Base-by-base conservation (phyloP, 805 yeast species). In the Ogataea kodamae region DNA sequence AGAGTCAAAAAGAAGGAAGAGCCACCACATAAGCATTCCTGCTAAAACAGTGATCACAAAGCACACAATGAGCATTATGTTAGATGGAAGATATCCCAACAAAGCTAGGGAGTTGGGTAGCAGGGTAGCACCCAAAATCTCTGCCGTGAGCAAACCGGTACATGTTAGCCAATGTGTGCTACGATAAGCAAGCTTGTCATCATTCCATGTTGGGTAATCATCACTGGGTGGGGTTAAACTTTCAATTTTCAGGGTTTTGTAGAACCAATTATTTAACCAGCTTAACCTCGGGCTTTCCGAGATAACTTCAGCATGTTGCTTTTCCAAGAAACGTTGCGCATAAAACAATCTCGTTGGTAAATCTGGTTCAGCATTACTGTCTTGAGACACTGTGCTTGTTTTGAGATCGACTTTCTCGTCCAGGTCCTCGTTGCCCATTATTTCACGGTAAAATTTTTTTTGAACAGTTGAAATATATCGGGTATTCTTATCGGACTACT, bases 1-100 rank as follows among this genome's bases (percentile, higher is more conserved):
- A 9, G 70, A 65, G 49, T 67, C 70, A 11, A 67, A 50, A 14
- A 50, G 52, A 45, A 65, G 39, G 48, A 53, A 68, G 35, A 54
- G 48, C 29, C 49, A 42, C 62, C 65, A 62, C 17, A 66, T 52
- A 22, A 67, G 39, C 42, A 49, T 57, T 18, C 74, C 74, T 10
- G 71, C 62, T 34, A 61, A 49, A 10, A 64, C 62, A 16, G 74
- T 72, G 15, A 45, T 34, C n/a, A 28, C 24, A 24, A 42, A 45
- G 27, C 43, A 42, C 12, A 37, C 40, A 6, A 33, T 12, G 16
- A 45, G 33, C 22, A 45, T 25, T 15, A 45, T 12, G 23, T 45
- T 45, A 3, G 35, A 31, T 5, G 49, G 49, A 21, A 38, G 42
- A 32, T 37, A 45, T 9, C 49, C 49, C 12, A 45, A 28, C 25